Evolutionary conservation across 1,284 basidiomycete genomes (phyloP).

Genomic region (Ustilago lituana): DNA sequence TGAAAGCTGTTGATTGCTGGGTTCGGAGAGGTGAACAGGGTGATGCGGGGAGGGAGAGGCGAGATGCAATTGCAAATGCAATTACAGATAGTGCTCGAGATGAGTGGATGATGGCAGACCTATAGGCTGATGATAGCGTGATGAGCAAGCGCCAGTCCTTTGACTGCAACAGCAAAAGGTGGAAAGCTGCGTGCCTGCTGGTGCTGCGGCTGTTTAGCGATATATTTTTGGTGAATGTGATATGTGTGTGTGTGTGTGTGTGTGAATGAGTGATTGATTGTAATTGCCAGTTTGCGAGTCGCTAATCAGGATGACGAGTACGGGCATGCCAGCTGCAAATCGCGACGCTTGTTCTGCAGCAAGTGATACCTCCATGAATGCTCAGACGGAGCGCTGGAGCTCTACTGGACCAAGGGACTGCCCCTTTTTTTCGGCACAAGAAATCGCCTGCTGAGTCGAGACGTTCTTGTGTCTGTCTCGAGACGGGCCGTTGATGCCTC

Average conservation of each 20-base stretch:
- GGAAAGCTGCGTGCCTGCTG: too few relatives aligned
- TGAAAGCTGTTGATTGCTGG: too few relatives aligned
- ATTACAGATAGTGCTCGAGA: not conserved
- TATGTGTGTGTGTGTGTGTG: not conserved
- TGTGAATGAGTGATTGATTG: not conserved
- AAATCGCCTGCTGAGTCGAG: too few relatives aligned
- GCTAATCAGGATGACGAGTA: conserved; percentile 43
- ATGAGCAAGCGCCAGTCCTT: too few relatives aligned
- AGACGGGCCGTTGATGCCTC: too few relatives aligned
- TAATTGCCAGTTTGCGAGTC: not conserved
- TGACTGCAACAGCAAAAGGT: too few relatives aligned
- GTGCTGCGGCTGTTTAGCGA: conserved; percentile 3
- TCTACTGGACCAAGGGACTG: not conserved
- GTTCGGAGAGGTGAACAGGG: too few relatives aligned
- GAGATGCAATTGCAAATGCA: too few relatives aligned
- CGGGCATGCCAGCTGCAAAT: conserved; percentile 67
- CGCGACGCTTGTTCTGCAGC: conserved; percentile 5
- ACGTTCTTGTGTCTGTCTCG: too few relatives aligned
- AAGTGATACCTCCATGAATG: not conserved
- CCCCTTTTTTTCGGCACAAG: too few relatives aligned
- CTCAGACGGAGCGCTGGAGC: not conserved
- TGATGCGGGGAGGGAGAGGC: too few relatives aligned
- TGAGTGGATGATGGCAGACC: conserved; percentile 7
- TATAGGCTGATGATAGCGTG: too few relatives aligned
- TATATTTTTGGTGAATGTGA: conserved; percentile 4